Evolutionary conservation across 75 land plant genomes (phyloP), one percentile per base, ranked within the genome.

Genomic region (Cupressus sempervirens): DNA sequence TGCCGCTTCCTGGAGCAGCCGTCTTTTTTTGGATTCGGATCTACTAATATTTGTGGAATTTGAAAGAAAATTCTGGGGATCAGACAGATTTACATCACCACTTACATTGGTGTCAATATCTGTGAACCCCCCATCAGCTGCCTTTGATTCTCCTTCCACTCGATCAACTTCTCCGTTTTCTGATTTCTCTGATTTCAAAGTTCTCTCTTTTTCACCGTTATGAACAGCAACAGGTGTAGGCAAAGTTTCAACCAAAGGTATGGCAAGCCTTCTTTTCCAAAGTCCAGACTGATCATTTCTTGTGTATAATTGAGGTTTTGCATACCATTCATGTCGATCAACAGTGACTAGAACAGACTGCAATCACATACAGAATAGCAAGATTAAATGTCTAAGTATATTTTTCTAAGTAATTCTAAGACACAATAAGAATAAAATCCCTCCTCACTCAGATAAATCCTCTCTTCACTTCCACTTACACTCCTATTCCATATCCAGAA

Each of bases 281-380:
- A 95, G 68, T 52, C 99, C 99, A 45, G 93, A 88, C 82, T 86
- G 83, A 86, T 96, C 99, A 88, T 96, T 87, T 40, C 99, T 96
- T 50, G 90, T 91, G 73, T 94, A 97, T 45, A 96, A 84, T 62
- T 90, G 95, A 13, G 99, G 98, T 29, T 90, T 86, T 46, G 99
- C 95, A 91, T 97, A 97, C 99, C 98, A 97, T 87, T 97, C 99
- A 89, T 97, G 98, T 30, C 98, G 88, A 84, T 97, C 99, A 86
- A 97, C 86, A 15, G 99, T 97, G 15, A 97, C 98, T 83, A 97
- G 86, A 38, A 97, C 99, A 76, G 99, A 97, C 98, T 95, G 93
- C 86, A 91, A 89, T 79, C 41, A 74, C 46, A 79, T 45, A 79
- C 81, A 79, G 32, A 9, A 43, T 45, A 29, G 3, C 9, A 7